Conservation (phyloP, 2,329 filamentous ascomycete genomes). For the Periconia digitata region DNA sequence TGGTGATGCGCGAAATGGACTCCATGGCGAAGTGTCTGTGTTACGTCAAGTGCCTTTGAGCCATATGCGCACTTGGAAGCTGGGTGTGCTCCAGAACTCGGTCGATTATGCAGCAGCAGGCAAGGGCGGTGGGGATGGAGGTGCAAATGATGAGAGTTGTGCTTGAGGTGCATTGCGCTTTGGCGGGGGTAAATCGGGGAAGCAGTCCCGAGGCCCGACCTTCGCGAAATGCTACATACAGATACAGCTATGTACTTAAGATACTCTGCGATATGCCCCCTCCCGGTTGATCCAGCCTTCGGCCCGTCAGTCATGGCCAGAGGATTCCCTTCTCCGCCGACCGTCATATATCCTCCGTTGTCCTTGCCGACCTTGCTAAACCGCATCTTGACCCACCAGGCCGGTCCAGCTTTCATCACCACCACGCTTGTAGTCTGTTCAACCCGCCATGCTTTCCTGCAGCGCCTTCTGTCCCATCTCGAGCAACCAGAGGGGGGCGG, state of each 20-base stretch:
- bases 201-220: background rate
- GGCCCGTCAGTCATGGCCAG: conserved; percentile 16
- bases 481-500: conserved; percentile 14
- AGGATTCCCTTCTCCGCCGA: conserved; percentile 24
- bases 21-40: conserved; percentile 65
- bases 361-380: conserved; percentile 59
- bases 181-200: conserved; percentile 9
- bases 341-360: conserved; percentile 40
- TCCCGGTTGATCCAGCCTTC: background rate
- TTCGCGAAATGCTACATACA: no score
- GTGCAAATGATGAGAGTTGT: conserved; percentile 23
- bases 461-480: conserved; percentile 57
- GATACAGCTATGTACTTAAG: no score
- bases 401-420: conserved; percentile 48
- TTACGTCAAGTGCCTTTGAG: conserved; percentile 14
- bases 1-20: conserved; percentile 91
- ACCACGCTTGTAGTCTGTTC: conserved; percentile 74
- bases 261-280: no score
- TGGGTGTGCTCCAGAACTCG: conserved; percentile 16
- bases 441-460: conserved; percentile 64
- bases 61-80: conserved; percentile 11
- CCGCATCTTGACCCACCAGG: conserved; percentile 58
- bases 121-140: conserved; percentile 15
- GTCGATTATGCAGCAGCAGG: conserved; percentile 28
- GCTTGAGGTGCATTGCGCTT: conserved; percentile 9